Base-by-base conservation (phyloP, 306 rosid genomes). In the Mucuna pruriens region DNA sequence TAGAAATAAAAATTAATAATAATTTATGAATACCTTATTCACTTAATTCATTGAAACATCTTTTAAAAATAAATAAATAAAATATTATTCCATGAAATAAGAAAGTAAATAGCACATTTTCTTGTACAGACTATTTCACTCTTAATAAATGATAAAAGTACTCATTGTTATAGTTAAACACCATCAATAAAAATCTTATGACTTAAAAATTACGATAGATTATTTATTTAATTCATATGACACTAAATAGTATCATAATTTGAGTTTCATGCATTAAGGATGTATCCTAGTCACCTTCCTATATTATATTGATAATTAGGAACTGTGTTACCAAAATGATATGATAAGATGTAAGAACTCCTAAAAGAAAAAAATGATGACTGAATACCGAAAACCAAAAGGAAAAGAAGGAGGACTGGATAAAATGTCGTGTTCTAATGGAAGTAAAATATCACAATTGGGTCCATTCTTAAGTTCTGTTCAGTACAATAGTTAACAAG, bases 371-470 rank as follows among this genome's bases (percentile, higher is more conserved):
- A 72, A 20, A 51, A 54, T 55, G 49, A 54, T 55, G 49, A 11
- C 64, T 49, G 1, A 15, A 63, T 33, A 60, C 39, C 66, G 4
- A 60, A 58, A 60, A 3, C 4, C 12, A 26, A 26, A 26, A 13
- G 66, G 38, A 60, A 26, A 60, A 60, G 66, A 60, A 26, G 26
- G 19, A 54, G 1, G 61, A 26, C 42, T 62, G 4, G 44, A 16
- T 29, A 22, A 74, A 38, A 52, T 12, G 51, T 17, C 49, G 33
- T 17, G 48, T 51, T 71, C 10, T n/a, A 33, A 19, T 17, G 33
- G 26, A 51, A 72, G 46, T 36, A 54, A 34, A 58, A 76, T 76
- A 76, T 29, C 70, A 25, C 29, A 76, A 40, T 9, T 36, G 1
- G 9, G 49, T 66, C 19, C 52, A 39, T 12, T 44, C 12, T 17